Evolutionary conservation across 352 stramenopile species (phyloP), one percentile per base, ranked within the genome.

Genomic region (Phytophthora fragariae): DNA sequence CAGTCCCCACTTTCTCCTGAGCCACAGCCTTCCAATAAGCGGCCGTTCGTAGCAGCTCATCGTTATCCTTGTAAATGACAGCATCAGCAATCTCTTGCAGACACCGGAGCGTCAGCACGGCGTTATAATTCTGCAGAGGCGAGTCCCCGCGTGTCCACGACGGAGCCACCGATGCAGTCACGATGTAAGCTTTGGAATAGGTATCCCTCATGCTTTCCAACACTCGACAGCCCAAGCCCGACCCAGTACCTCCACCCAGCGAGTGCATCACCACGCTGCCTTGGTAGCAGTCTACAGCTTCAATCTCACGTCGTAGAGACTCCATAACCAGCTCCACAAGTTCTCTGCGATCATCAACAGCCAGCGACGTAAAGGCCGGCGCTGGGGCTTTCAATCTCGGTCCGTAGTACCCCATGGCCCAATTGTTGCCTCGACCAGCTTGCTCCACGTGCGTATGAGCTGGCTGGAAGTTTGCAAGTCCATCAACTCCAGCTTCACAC

Each of bases 81-180:
- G 75, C 86, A 72, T 97, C 91, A 8, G 85, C 84, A 61, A 91
- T 75, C 14, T 91, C 78, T 57, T 91, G 85, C 17, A 97, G 71
- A 59, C 90, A 82, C 2, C 71, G 70, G 21, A 97, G 66, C 21
- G 91, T 88, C 53, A 97, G 81, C 6, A 92, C 64, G 1, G 90
- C 79, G 61, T 97, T 97, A 78, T 97, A 97, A 64, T 95, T 95
- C 70, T 97, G 91, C 49, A 96, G 68, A 2, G 91, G 87, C 1
- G 89, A 92, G 71, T 95, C 89, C 3, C 89, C 90, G 29, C 74
- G 73, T 33, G 77, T 52, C 8, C 68, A 80, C 1, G 87, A 96
- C 24, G 91, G 90, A 35, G 88, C 90, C 15, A 97, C 76, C 4
- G 84, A 93, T 14, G 83, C 76, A 12, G 84, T 86, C 14, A 86